Evolutionary conservation across 106 monocot species (phyloP).

Genomic region (Apostasia ramifera): DNA sequence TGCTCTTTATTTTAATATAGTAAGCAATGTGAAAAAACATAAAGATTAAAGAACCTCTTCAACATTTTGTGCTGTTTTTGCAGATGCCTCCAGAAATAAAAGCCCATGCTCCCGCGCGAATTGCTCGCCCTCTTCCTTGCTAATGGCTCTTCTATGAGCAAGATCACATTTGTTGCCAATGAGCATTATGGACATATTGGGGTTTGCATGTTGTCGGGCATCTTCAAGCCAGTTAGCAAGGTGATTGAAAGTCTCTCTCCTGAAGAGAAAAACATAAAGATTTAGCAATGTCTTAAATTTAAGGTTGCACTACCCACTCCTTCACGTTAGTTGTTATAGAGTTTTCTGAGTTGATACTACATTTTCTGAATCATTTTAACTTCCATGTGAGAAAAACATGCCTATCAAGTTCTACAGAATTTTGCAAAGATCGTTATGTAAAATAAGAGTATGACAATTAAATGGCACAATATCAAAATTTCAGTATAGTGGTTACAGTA

Average conservation of each 20-base stretch:
- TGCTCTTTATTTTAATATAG: too few relatives aligned
- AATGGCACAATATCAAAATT: too few relatives aligned
- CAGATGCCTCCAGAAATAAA: slow-evolving; percentile 36
- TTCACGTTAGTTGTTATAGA: too few relatives aligned
- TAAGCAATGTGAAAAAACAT: too few relatives aligned
- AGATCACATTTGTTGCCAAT: slow-evolving; percentile 28
- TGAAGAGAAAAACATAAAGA: slow-evolving; percentile 4
- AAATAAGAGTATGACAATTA: too few relatives aligned
- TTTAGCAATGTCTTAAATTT: neutral
- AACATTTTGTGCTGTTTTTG: slow-evolving; percentile 35
- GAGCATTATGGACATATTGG: slow-evolving; percentile 26
- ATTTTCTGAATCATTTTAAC: too few relatives aligned
- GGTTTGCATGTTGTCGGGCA: slow-evolving; percentile 26
- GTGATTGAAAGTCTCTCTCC: slow-evolving; percentile 30
- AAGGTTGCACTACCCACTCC: too few relatives aligned
- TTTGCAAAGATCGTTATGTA: too few relatives aligned
- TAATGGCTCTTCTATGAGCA: slow-evolving; percentile 31
- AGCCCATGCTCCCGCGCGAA: slow-evolving; percentile 32
- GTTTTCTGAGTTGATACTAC: too few relatives aligned
- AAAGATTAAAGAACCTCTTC: slow-evolving; percentile 14
- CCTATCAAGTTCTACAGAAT: too few relatives aligned
- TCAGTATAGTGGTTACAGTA: too few relatives aligned
- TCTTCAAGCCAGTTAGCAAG: slow-evolving; percentile 33
- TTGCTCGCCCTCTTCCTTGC: slow-evolving; percentile 29
- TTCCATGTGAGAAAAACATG: too few relatives aligned